Evolutionary conservation across 257 asterid genomes (phyloP), one percentile per base, ranked within the genome.

Genomic region (Echites panduratus): DNA sequence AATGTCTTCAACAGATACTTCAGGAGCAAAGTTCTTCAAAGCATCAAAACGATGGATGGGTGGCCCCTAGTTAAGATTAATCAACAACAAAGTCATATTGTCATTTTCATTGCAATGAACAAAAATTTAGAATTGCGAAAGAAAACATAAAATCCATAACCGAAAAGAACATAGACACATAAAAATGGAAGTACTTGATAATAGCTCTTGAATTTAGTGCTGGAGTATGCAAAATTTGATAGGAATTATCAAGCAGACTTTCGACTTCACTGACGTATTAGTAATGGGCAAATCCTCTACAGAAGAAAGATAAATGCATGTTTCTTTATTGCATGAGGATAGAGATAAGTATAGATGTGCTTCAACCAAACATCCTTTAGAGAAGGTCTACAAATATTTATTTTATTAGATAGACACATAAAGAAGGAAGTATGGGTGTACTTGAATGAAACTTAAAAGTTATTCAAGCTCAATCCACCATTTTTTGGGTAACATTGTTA

Each of bases 21-120:
- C 92, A 5, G 87, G 89, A 16, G 96, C 97, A 24, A 94, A 83
- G 85, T 87, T 72, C 85, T 84, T 91, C 72, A 94, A 76, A 79
- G 89, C 78, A 77, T 77, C 91, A 81, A 91, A 94, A 71, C 89
- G 85, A 71, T 90, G 95, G 75, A 91, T 61, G 50, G 87, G 88
- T 53, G 89, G 88, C 69, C 93, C 95, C 99, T 94, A 88, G 78
- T 65, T 73, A 78, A 32, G 38, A 67, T 80, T 77, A 83, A 38
- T 38, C 69, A n/a, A 38, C 29, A 38, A 38, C 17, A 10, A n/a
- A 17, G 49, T 32, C 68, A 62, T 6, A 29, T 27, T 27, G 40
- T 29, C 20, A 38, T 35, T 26, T n/a, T 62, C 4, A 4, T 7
- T 32, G 67, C 22, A 27, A 38, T n/a, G 19, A 38, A 38, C 2